These are phyloP conservation scores for Selenicereus undatus DNA, from an alignment of 148 eudicot genomes.

Conservation along the genomic window DNA sequence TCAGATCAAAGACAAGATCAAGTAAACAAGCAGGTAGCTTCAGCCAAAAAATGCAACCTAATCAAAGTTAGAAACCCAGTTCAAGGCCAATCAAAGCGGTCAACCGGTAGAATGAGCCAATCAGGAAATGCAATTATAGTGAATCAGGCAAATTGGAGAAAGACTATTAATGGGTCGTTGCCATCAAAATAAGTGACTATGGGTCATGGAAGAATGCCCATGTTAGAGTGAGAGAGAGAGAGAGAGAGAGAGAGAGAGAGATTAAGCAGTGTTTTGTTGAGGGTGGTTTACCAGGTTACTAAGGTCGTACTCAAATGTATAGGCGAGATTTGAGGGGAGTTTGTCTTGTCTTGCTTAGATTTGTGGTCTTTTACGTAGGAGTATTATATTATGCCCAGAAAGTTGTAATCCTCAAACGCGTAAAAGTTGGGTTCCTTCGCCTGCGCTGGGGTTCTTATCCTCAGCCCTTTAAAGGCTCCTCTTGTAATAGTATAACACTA, in stretches of 20 bases:
- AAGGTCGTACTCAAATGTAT: not conserved
- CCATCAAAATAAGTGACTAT: not conserved
- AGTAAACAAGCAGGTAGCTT: not conserved
- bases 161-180: not conserved
- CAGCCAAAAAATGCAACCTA: not conserved
- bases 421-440: not conserved
- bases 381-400: too few relatives aligned
- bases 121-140: not conserved
- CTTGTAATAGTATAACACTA: too few relatives aligned
- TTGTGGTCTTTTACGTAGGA: not conserved
- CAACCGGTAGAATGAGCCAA: not conserved
- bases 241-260: constrained; percentile 12
- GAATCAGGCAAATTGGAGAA: not conserved
- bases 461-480: not conserved
- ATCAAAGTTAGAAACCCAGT: not conserved
- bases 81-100: not conserved
- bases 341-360: not conserved
- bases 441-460: not conserved
- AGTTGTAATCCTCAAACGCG: not conserved
- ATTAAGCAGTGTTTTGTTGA: not conserved
- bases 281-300: not conserved
- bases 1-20: constrained; percentile 9
- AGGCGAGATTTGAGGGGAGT: constrained; percentile 4
- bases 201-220: not conserved
- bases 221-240: not conserved